phyloP scores from a whole-genome alignment of 768 basidiomycete species.

The Hysterangium stoloniferum region DNA sequence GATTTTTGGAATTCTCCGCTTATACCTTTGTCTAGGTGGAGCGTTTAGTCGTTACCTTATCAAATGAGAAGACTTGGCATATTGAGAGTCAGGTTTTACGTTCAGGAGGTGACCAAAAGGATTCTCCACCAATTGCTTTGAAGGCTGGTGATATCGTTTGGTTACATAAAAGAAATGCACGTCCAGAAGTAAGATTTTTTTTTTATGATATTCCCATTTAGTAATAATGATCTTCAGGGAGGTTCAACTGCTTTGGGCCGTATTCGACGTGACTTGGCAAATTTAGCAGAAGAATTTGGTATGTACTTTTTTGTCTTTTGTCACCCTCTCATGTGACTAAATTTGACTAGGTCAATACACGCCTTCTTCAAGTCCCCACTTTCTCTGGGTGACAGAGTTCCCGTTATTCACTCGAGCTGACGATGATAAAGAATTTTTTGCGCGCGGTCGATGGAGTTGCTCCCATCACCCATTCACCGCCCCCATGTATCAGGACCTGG shows the following conservation, averaged over 20 bases:
- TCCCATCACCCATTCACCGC: conserved; percentile 97
- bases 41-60: background rate
- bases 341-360: conserved; percentile 42
- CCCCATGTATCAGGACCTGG: conserved; percentile 85
- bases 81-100: background rate
- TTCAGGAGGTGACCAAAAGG: background rate
- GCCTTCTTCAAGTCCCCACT: conserved; percentile 58
- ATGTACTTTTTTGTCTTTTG: conserved; percentile 17
- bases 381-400: conserved; percentile 95
- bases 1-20: background rate
- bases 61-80: conserved; percentile 1
- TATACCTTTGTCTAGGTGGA: background rate
- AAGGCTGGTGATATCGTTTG: conserved; percentile 1
- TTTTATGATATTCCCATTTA: conserved; percentile 13
- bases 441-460: conserved; percentile 84
- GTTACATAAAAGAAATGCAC: background rate
- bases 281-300: conserved; percentile 62
- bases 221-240: conserved; percentile 43
- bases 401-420: conserved; percentile 86
- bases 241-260: conserved; percentile 79
- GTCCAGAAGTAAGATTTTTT: background rate
- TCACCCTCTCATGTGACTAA: conserved; percentile 12
- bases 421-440: conserved; percentile 78
- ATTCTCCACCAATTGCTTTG: background rate
- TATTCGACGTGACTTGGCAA: conserved; percentile 56